phyloP scores from a whole-genome alignment of 352 stramenopile species.

The Phytophthora boehmeriae region DNA sequence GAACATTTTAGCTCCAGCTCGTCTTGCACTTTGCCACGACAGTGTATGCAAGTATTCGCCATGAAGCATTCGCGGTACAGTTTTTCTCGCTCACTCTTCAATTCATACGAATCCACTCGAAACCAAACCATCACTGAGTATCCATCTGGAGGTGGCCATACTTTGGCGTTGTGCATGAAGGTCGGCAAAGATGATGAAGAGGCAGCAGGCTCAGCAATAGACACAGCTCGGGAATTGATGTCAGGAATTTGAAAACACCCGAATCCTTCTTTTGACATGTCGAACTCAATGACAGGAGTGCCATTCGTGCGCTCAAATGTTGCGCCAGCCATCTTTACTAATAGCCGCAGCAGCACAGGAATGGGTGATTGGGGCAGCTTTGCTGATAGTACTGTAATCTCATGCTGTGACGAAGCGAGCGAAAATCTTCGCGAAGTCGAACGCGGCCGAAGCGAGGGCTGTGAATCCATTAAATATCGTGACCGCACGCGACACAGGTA shows the following conservation, averaged over 20 bases:
- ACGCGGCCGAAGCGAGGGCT: slow-evolving; percentile 4
- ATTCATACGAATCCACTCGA: slow-evolving; percentile 58
- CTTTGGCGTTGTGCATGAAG: slow-evolving; percentile 47
- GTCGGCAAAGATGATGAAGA: slow-evolving; percentile 33
- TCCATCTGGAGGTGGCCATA: slow-evolving; percentile 67
- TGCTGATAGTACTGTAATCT: not conserved
- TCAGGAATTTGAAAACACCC: slow-evolving; percentile 74
- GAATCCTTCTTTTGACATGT: slow-evolving; percentile 62
- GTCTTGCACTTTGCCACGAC: slow-evolving; percentile 45
- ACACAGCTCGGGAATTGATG: slow-evolving; percentile 37
- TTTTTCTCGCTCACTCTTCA: slow-evolving; percentile 66
- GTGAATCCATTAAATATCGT: slow-evolving; percentile 3
- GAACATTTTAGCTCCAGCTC: slow-evolving; percentile 74
- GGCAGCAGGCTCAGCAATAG: slow-evolving; percentile 17
- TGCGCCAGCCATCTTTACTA: slow-evolving; percentile 26
- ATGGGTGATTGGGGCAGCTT: slow-evolving; percentile 1
- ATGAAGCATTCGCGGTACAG: slow-evolving; percentile 66
- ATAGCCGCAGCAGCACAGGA: slow-evolving; percentile 20
- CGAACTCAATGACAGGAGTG: slow-evolving; percentile 45
- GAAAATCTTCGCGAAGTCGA: not conserved
- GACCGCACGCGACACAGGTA: slow-evolving; percentile 17
- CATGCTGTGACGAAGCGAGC: not conserved
- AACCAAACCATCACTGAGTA: slow-evolving; percentile 75
- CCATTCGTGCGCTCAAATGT: slow-evolving; percentile 27
- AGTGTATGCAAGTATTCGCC: slow-evolving; percentile 66